A percentile compares a stretch with the other conserved stretches of the same genome.
Conservation (phyloP, 2,329 filamentous ascomycete genomes). For the Knoxdaviesia proteae region DNA sequence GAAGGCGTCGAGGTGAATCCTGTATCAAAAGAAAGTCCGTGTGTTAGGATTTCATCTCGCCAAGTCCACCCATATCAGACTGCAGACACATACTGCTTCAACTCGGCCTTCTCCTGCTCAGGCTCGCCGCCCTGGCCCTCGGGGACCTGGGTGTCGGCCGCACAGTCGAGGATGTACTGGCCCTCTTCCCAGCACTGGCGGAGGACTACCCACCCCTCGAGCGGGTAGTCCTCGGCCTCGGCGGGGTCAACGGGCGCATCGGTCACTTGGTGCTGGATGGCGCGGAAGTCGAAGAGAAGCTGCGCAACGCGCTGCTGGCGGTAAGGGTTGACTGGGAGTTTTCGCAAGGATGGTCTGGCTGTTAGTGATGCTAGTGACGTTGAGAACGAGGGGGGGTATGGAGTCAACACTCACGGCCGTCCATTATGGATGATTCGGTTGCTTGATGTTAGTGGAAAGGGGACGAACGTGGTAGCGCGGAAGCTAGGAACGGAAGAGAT, state of each 20-base stretch:
- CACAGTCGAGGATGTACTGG: constrained; percentile 42
- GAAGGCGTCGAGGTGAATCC: constrained; percentile 38
- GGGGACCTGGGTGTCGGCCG: constrained; percentile 39
- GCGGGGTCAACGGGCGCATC: constrained; percentile 31
- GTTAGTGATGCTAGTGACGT: neutral
- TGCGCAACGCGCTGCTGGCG: constrained; percentile 39
- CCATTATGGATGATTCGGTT: constrained; percentile 6
- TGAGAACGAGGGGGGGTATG: neutral
- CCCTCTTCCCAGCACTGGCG: constrained; percentile 42
- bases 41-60: neutral
- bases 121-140: constrained; percentile 28
- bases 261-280: constrained; percentile 40
- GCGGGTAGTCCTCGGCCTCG: constrained; percentile 37
- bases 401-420: constrained; percentile 8
- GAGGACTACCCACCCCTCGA: constrained; percentile 39
- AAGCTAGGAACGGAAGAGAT: neutral
- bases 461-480: neutral
- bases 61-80: neutral
- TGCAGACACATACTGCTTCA: constrained; percentile 32
- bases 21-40: constrained; percentile 9
- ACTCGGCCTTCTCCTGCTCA: constrained; percentile 40
- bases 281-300: constrained; percentile 39
- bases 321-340: constrained; percentile 33
- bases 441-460: neutral
- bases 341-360: neutral